Evolutionary conservation across 768 basidiomycete genomes (phyloP), one percentile per base, ranked within the genome.

Genomic region (Termitomyces sp.): DNA sequence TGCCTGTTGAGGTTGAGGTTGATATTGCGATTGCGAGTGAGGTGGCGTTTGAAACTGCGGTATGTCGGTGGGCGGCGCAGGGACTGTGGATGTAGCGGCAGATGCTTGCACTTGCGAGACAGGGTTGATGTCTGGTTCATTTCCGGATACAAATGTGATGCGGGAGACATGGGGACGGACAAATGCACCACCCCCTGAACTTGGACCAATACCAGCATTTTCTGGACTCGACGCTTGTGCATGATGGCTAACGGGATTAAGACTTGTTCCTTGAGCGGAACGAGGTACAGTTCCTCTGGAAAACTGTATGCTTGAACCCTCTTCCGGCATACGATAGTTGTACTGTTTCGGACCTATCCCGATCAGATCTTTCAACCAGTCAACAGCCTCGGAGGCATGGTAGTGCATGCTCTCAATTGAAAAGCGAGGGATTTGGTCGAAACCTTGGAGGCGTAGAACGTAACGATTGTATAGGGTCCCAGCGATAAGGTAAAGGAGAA

Each of bases 401-500:
- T 83, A 81, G 60, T 68, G 70, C 76, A 80, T 76, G 62, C 77
- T 72, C 51, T 79, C 74, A n/a, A 79, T 45, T 9, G 79, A 77
- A 64, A 87, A 83, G 58, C 80, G 82, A 13, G 91, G 91, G 36
- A 93, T 75, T 66, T 88, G 86, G 62, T 91, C 87, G 54, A 82
- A 74, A 1, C 92, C 91, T 18, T 81, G 80, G 28, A 85, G 81
- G 56, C 81, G 78, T 10, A 94, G 85, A 51, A 88, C 85, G 66
- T 80, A 88, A 58, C 86, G 85, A 67, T 91, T 92, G 74, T 94
- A 93, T 11, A 91, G 67, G 13, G 84, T 85, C 38, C 88, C 86
- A 41, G 83, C 74, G 61, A 87, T 73, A 47, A 90, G 74, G 73
- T 90, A 92, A 18, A 79, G 69, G 69, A 88, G 72, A 44, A 88